phyloP scores from a whole-genome alignment of 2,329 filamentous ascomycete species.

The Pseudogymnoascus sp. region DNA sequence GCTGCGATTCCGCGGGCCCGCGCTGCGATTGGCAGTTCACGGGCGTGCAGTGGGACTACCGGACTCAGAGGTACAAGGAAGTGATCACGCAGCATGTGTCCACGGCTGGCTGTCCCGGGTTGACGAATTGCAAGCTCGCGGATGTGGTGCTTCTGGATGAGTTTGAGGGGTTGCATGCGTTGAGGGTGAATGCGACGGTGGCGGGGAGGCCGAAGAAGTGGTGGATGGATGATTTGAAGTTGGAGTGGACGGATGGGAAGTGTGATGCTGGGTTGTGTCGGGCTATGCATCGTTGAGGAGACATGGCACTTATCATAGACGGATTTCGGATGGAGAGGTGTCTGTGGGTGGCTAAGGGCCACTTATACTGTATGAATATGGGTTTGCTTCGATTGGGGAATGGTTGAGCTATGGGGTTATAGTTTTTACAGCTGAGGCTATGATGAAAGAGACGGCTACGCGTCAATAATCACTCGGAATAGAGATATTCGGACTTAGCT shows the following conservation, averaged over 20 bases:
- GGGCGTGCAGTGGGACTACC: slow-evolving; percentile 27
- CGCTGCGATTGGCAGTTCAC: slow-evolving; percentile 34
- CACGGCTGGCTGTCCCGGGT: slow-evolving; percentile 27
- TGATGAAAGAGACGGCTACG: neutral
- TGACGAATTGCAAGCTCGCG: slow-evolving; percentile 27
- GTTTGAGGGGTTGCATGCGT: slow-evolving; percentile 31
- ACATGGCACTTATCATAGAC: no score
- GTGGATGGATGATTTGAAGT: slow-evolving; percentile 28
- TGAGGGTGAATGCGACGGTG: slow-evolving; percentile 37
- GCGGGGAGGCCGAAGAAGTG: slow-evolving; percentile 32
- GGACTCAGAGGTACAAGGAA: slow-evolving; percentile 17
- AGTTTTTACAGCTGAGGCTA: neutral
- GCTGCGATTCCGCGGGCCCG: slow-evolving; percentile 31
- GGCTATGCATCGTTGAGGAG: neutral
- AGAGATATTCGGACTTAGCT: neutral
- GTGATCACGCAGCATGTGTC: slow-evolving; percentile 22
- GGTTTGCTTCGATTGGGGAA: neutral
- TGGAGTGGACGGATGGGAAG: neutral
- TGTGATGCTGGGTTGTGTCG: neutral
- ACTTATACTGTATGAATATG: neutral
- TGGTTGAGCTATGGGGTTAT: neutral
- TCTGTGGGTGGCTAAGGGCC: neutral
- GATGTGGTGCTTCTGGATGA: slow-evolving; percentile 21
- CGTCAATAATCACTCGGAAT: neutral
- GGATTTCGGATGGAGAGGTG: neutral